Evolutionary conservation across 805 yeast species (phyloP).

Genomic region (Yarrowia sp.): DNA sequence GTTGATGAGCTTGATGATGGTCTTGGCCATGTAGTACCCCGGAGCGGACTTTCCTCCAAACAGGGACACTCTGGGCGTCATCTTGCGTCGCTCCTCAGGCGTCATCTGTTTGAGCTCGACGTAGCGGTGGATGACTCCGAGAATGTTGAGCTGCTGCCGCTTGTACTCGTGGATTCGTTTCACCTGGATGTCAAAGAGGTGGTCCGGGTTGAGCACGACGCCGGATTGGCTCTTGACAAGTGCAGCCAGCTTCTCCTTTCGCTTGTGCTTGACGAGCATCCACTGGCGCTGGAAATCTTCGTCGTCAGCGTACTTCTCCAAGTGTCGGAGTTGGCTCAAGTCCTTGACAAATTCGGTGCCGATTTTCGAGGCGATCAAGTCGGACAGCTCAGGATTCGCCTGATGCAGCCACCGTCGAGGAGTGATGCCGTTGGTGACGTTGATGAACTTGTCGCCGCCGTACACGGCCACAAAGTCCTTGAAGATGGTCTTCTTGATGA

Average conservation of each 20-base stretch:
- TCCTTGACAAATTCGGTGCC: constrained; percentile 68
- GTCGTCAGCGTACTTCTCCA: constrained; percentile 74
- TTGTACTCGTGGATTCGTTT: constrained; percentile 95
- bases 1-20: constrained; percentile 84
- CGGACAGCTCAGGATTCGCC: constrained; percentile 83
- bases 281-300: constrained; percentile 69
- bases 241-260: constrained; percentile 70
- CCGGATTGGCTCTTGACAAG: constrained; percentile 71
- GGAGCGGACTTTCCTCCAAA: constrained; percentile 98
- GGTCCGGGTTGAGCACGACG: constrained; percentile 71
- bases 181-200: constrained; percentile 88
- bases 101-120: constrained; percentile 73
- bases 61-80: constrained; percentile 76
- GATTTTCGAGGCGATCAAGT: constrained; percentile 73
- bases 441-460: constrained; percentile 83
- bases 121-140: constrained; percentile 87
- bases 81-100: constrained; percentile 64
- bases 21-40: constrained; percentile 95
- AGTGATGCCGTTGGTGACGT: constrained; percentile 93
- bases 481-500: constrained; percentile 86
- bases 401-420: constrained; percentile 96
- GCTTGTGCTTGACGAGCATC: constrained; percentile 72
- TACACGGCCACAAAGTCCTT: constrained; percentile 85
- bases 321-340: constrained; percentile 67
- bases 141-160: constrained; percentile 91